These are phyloP conservation scores for Malbranchea zuffiana DNA, from an alignment of 2,329 filamentous ascomycete genomes.

Conservation along the genomic window DNA sequence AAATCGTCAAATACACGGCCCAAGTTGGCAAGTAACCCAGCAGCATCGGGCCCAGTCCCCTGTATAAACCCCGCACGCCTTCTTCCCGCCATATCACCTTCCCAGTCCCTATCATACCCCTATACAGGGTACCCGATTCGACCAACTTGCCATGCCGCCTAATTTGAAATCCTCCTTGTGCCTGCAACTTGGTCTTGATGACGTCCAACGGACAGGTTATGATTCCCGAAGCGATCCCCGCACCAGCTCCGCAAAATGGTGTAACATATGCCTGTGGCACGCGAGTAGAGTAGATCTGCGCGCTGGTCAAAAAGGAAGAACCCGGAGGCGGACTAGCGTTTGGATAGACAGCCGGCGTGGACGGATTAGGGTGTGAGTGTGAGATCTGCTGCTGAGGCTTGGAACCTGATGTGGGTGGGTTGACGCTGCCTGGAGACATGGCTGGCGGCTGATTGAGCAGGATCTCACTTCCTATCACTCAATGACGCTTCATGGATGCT, in stretches of 20 bases:
- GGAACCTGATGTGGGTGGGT: conserved; percentile 27
- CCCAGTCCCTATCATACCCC: conserved; percentile 77
- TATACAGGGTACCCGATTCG: conserved; percentile 55
- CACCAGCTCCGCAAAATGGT: conserved; percentile 74
- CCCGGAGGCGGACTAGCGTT: conserved; percentile 21
- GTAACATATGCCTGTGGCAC: conserved; percentile 55
- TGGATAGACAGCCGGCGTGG: conserved; percentile 19
- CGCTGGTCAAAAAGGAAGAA: conserved; percentile 24
- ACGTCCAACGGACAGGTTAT: conserved; percentile 96
- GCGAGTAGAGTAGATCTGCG: conserved; percentile 35
- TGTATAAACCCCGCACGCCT: conserved; percentile 80
- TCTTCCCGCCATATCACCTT: conserved; percentile 78
- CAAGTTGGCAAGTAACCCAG: conserved; percentile 93
- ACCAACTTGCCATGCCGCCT: conserved; percentile 31
- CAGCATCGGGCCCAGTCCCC: conserved; percentile 86
- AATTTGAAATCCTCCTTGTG: conserved; percentile 69
- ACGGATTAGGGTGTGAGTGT: conserved; percentile 12
- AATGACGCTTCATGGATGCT: conserved; percentile 33
- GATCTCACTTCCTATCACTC: conserved; percentile 31
- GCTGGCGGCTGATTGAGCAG: conserved; percentile 29
- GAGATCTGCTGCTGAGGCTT: conserved; percentile 18
- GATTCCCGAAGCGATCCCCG: conserved; percentile 84
- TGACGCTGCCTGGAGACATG: conserved; percentile 38
- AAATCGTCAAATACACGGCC: conserved; percentile 96
- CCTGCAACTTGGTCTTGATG: conserved; percentile 96